A percentile compares a stretch with the other conserved stretches of the same genome.
Evolutionary conservation across 2,329 filamentous ascomycete genomes (phyloP).

Genomic region (Monilinia vaccinii-corymbosi): DNA sequence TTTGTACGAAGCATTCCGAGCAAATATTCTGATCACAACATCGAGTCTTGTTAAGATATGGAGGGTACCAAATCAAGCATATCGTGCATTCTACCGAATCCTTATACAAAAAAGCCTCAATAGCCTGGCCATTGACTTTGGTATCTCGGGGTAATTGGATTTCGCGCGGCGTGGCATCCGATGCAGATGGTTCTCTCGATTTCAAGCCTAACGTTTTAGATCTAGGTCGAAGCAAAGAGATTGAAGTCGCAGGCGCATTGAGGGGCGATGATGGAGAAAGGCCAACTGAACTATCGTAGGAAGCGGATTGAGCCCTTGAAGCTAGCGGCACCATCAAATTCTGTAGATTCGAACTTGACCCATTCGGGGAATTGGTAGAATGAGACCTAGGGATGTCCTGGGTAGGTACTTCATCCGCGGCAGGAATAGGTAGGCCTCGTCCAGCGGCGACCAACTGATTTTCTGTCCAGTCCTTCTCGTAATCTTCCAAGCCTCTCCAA

Average conservation of each 20-base stretch:
- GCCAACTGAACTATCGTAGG: slow-evolving; percentile 59
- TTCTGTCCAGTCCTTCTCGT: slow-evolving; percentile 82
- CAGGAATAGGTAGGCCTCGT: slow-evolving; percentile 72
- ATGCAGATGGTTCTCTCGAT: slow-evolving; percentile 62
- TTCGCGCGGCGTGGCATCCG: slow-evolving; percentile 68
- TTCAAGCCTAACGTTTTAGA: slow-evolving; percentile 83
- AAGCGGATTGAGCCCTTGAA: slow-evolving; percentile 65
- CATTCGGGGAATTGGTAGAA: slow-evolving; percentile 37
- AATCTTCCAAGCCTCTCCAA: slow-evolving; percentile 88
- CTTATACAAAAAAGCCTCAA: slow-evolving; percentile 92
- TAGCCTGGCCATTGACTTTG: slow-evolving; percentile 85
- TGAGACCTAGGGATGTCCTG: slow-evolving; percentile 48
- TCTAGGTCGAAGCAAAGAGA: slow-evolving; percentile 65
- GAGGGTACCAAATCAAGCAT: slow-evolving; percentile 92
- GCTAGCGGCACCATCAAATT: slow-evolving; percentile 73
- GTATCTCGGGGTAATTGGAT: slow-evolving; percentile 72
- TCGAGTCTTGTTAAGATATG: slow-evolving; percentile 85
- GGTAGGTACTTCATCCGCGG: slow-evolving; percentile 71
- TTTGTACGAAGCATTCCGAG: slow-evolving; percentile 98
- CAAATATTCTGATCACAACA: slow-evolving; percentile 96
- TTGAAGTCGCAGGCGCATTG: slow-evolving; percentile 34
- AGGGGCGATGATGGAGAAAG: slow-evolving; percentile 48
- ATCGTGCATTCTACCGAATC: slow-evolving; percentile 86
- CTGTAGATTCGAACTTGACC: slow-evolving; percentile 54
- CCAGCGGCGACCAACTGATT: slow-evolving; percentile 90